phyloP scores from a whole-genome alignment of 2,329 filamentous ascomycete species.

The Beauveria sp. region DNA sequence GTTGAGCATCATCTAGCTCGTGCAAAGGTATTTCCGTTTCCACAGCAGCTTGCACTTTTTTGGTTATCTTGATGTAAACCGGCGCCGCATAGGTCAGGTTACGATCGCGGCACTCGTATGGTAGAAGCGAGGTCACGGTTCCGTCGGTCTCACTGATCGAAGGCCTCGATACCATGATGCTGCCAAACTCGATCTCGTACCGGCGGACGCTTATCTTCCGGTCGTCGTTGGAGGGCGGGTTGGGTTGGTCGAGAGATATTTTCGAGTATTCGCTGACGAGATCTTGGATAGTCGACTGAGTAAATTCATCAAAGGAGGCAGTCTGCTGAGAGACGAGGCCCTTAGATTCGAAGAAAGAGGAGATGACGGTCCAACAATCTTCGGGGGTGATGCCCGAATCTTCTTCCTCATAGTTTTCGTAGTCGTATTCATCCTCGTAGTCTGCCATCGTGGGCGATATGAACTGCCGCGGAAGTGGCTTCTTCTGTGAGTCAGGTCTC shows the following conservation, averaged over 20 bases:
- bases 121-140: constrained; percentile 74
- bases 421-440: constrained; percentile 53
- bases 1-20: constrained; percentile 61
- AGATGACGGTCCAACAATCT: constrained; percentile 98
- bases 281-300: constrained; percentile 87
- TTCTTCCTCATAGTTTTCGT: constrained; percentile 63
- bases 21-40: constrained; percentile 61
- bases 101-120: constrained; percentile 90
- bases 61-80: constrained; percentile 81
- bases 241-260: constrained; percentile 88
- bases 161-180: constrained; percentile 79
- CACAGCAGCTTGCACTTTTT: constrained; percentile 74
- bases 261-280: constrained; percentile 87
- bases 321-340: constrained; percentile 95
- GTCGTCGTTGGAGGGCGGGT: constrained; percentile 67
- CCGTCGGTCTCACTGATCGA: constrained; percentile 92
- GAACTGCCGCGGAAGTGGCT: not conserved
- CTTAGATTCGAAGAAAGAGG: constrained; percentile 92
- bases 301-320: constrained; percentile 97
- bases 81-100: constrained; percentile 94
- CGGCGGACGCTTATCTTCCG: constrained; percentile 78
- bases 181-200: constrained; percentile 92
- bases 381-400: constrained; percentile 78
- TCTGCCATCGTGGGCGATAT: constrained; percentile 38
- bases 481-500: not conserved